Percentiles rank a stretch among this genome's conserved stretches.
These are phyloP conservation scores for Solanum chaucha DNA, from an alignment of 257 asterid genomes.

Conservation along the genomic window DNA sequence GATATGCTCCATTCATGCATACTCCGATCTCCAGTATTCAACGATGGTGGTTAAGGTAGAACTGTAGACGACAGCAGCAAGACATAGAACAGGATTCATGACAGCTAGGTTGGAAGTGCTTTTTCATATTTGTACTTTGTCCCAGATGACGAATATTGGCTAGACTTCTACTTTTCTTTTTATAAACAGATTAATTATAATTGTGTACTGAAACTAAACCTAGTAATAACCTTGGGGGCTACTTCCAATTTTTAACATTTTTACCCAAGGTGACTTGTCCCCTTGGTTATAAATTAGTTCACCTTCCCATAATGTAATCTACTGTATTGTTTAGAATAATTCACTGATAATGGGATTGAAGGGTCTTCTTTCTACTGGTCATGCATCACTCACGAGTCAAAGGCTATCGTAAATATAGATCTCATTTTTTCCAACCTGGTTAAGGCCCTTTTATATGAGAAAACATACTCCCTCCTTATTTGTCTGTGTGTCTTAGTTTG, in stretches of 20 bases:
- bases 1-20: conserved; percentile 65
- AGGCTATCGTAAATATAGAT: not conserved
- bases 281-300: not conserved
- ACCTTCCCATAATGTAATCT: not conserved
- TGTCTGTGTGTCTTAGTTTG: not conserved
- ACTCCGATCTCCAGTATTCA: conserved; percentile 56
- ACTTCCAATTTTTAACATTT: not conserved
- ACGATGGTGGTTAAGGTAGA: conserved; percentile 90
- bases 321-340: not conserved
- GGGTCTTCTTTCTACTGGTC: not conserved
- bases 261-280: not conserved
- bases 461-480: not conserved
- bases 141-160: not conserved
- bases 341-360: not conserved
- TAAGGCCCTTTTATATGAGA: not conserved
- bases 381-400: not conserved
- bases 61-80: not conserved
- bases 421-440: not conserved
- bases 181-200: not conserved
- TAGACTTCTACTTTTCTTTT: not conserved
- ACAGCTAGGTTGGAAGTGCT: not conserved
- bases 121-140: not conserved
- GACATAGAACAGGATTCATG: not conserved
- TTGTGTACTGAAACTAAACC: not conserved
- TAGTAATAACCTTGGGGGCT: not conserved